Base-by-base conservation (phyloP, 495 filamentous ascomycete species). In the Astrocystis sublimbata region DNA sequence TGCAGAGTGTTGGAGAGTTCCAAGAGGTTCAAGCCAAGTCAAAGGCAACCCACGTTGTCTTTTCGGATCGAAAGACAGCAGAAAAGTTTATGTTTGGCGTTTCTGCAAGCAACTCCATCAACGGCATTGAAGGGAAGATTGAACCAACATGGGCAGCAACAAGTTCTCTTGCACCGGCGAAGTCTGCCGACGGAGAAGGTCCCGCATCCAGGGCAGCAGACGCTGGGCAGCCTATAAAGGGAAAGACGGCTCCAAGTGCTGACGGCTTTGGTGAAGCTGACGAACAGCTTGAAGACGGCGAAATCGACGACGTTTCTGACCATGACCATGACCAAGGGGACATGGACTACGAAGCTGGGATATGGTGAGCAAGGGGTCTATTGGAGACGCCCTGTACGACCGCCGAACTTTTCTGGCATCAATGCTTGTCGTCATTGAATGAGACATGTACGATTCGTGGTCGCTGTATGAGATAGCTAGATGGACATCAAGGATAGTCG, bases 51-150 rank as follows among this genome's bases (percentile, higher is more conserved):
- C 90, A 72, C 28, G 83, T 98, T 57, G 84, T 84, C 2, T 98
- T 98, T 73, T 92, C 90, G 65, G 92, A 98, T 67, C 88, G 94
- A 42, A 92, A 88, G 67, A 88, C 89, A 6, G 94, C 93, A 13
- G 93, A 97, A 75, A 90, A 89, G 69, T 90, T 93, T 72, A 87
- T 92, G 78, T 85, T 86, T 72, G 78, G 83, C 41, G 74, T 82
- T 38, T 71, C 76, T 8, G 75, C 83, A 4, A 85, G 83, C 52
- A 70, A 65, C 15, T 80, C 86, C 47, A 88, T 96, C 55, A 86
- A 91, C 2, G 83, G 83, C 15, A 81, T 96, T 24, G 92, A 77
- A 6, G 74, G 90, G 42, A 88, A 89, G 60, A 79, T 96, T 24
- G 87, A 94, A 53, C 75, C 92, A 23, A 70, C 82, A 13, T 98